Percentiles rank a stretch among this genome's conserved stretches.
phyloP scores from a whole-genome alignment of 1,284 basidiomycete genomes.

The Porogramme epimiltina region DNA sequence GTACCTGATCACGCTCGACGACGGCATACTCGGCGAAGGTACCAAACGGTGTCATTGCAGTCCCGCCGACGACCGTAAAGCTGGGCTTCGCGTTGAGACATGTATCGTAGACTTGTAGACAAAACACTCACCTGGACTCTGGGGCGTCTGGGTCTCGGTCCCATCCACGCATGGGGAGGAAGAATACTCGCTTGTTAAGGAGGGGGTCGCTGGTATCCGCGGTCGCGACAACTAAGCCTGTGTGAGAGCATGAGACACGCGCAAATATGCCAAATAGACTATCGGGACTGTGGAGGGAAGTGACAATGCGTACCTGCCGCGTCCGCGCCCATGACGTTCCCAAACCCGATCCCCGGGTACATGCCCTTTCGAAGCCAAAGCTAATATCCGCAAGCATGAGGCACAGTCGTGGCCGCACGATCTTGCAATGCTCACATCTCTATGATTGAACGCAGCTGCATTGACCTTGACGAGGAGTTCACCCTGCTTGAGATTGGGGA shows the following conservation, averaged over 20 bases:
- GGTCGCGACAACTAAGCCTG: conserved; percentile 67
- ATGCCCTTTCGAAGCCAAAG: conserved; percentile 74
- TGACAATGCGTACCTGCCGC: conserved; percentile 64
- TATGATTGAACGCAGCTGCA: conserved; percentile 78
- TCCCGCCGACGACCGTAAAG: conserved; percentile 65
- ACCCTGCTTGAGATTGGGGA: conserved; percentile 52
- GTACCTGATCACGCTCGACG: conserved; percentile 70
- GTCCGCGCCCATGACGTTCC: conserved; percentile 70
- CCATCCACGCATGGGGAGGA: conserved; percentile 80
- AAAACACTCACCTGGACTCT: conserved; percentile 39
- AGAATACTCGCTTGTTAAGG: conserved; percentile 70
- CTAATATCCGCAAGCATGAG: conserved; percentile 35
- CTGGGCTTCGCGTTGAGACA: conserved; percentile 29
- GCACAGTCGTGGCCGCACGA: background rate
- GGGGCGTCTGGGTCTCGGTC: conserved; percentile 59
- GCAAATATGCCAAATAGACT: background rate
- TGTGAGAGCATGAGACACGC: no score
- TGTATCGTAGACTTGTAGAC: background rate
- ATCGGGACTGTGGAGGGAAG: no score
- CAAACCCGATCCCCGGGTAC: conserved; percentile 68
- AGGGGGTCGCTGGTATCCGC: conserved; percentile 54
- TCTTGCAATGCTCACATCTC: conserved; percentile 58
- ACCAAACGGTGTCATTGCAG: conserved; percentile 53
- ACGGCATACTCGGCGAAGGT: conserved; percentile 80
- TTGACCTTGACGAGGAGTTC: conserved; percentile 67